A percentile compares a stretch with the other conserved stretches of the same genome.
Conservation (phyloP, 179 eudicot species). For the Nepenthes alata region DNA sequence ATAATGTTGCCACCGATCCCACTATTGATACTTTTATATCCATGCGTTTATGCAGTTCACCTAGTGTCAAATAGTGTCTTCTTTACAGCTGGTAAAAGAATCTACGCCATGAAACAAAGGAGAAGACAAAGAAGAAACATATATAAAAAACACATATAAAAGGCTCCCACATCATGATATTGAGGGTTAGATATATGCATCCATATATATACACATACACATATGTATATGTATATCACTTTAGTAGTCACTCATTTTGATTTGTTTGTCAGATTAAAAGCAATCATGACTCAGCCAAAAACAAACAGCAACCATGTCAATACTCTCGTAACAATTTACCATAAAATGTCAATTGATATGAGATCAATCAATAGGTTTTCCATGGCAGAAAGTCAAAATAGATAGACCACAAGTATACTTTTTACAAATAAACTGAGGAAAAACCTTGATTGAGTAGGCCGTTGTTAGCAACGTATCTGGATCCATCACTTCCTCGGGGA, state of each 20-base stretch:
- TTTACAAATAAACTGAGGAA: constrained; percentile 9
- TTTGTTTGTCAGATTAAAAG: neutral
- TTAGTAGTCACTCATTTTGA: neutral
- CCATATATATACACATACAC: too few species aligned
- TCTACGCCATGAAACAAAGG: too few species aligned
- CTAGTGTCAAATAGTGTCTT: too few species aligned
- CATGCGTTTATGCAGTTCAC: too few species aligned
- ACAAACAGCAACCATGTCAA: neutral
- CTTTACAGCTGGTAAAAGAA: too few species aligned
- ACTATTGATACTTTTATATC: too few species aligned
- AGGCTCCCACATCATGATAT: too few species aligned
- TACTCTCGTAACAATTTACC: neutral
- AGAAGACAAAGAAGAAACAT: too few species aligned
- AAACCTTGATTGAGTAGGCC: constrained; percentile 87
- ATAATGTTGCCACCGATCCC: too few species aligned
- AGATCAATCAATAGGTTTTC: neutral
- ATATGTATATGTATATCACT: too few species aligned
- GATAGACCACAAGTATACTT: neutral
- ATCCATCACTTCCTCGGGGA: constrained; percentile 81
- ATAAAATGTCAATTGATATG: neutral
- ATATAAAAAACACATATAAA: too few species aligned
- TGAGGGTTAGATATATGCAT: neutral
- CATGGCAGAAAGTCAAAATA: neutral
- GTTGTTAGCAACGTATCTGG: constrained; percentile 77
- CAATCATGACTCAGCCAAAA: neutral